Evolutionary conservation across 805 yeast species (phyloP).

Genomic region (Zygoascus flipseniorum): DNA sequence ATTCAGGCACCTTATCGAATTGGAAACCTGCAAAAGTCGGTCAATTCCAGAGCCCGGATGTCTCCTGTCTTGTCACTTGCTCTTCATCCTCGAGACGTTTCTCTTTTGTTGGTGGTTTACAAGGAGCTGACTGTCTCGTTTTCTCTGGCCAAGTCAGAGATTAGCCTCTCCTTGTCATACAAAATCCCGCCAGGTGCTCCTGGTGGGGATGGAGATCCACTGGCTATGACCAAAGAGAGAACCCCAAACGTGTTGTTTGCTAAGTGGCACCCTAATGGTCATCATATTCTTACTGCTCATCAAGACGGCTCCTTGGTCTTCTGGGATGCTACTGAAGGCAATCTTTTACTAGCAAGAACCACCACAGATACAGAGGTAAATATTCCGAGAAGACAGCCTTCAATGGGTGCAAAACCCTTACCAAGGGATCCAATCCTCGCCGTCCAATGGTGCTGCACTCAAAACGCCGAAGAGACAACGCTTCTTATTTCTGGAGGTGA

Average conservation of each 20-base stretch:
- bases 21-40: conserved; percentile 60
- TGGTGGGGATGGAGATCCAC: conserved; percentile 47
- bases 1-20: conserved; percentile 54
- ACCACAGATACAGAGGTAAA: conserved; percentile 59
- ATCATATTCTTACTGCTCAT: conserved; percentile 72
- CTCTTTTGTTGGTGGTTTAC: conserved; percentile 68
- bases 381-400: conserved; percentile 31
- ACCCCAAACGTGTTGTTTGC: conserved; percentile 44
- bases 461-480: conserved; percentile 73
- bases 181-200: conserved; percentile 59
- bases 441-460: conserved; percentile 70
- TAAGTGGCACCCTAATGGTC: conserved; percentile 87
- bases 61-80: conserved; percentile 61
- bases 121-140: conserved; percentile 59
- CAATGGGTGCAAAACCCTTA: conserved; percentile 18
- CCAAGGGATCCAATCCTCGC: conserved; percentile 37
- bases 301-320: conserved; percentile 79
- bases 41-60: conserved; percentile 47
- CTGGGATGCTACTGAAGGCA: conserved; percentile 85
- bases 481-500: conserved; percentile 65
- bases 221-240: conserved; percentile 22
- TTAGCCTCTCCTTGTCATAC: conserved; percentile 52
- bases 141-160: conserved; percentile 50
- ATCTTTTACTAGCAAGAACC: conserved; percentile 64
- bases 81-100: conserved; percentile 87